A percentile compares a stretch with the other conserved stretches of the same genome.
Conservation (phyloP, 805 yeast species). For the Saccharomycopsis capsularis region DNA sequence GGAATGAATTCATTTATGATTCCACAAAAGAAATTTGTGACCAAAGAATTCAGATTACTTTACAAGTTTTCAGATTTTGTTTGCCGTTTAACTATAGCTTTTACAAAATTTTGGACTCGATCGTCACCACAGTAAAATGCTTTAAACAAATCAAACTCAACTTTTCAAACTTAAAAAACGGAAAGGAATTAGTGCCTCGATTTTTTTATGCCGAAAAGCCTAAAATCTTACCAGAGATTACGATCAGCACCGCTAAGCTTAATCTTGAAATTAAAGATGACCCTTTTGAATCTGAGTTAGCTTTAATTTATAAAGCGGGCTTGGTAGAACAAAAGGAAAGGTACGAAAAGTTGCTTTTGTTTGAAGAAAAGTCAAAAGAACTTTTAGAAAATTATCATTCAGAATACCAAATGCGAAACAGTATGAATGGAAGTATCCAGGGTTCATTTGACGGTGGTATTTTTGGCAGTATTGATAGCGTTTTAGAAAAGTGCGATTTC, state of each 20-base stretch:
- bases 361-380: slow-evolving; percentile 22
- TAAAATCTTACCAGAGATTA: slow-evolving; percentile 36
- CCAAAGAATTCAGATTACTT: slow-evolving; percentile 3
- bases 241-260: slow-evolving; percentile 35
- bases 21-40: no score
- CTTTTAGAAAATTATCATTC: background rate
- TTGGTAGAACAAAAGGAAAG: slow-evolving; percentile 49
- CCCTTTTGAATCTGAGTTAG: slow-evolving; percentile 57
- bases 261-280: slow-evolving; percentile 53
- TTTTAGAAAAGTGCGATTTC: background rate
- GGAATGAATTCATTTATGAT: no score
- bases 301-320: slow-evolving; percentile 52
- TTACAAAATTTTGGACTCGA: slow-evolving; percentile 45
- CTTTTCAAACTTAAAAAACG: slow-evolving; percentile 31
- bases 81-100: slow-evolving; percentile 24
- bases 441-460: background rate
- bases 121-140: slow-evolving; percentile 43
- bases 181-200: slow-evolving; percentile 26
- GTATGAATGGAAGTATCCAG: no score
- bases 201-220: slow-evolving; percentile 24
- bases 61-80: slow-evolving; percentile 11
- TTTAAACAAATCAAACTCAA: slow-evolving; percentile 38
- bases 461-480: background rate
- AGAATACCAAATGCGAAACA: no score
- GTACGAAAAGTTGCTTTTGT: slow-evolving; percentile 31